A percentile compares a stretch with the other conserved stretches of the same genome.
These are phyloP conservation scores for Podochytrium sp. DNA, from an alignment of 192 early-diverging fungal species.

Conservation along the genomic window DNA sequence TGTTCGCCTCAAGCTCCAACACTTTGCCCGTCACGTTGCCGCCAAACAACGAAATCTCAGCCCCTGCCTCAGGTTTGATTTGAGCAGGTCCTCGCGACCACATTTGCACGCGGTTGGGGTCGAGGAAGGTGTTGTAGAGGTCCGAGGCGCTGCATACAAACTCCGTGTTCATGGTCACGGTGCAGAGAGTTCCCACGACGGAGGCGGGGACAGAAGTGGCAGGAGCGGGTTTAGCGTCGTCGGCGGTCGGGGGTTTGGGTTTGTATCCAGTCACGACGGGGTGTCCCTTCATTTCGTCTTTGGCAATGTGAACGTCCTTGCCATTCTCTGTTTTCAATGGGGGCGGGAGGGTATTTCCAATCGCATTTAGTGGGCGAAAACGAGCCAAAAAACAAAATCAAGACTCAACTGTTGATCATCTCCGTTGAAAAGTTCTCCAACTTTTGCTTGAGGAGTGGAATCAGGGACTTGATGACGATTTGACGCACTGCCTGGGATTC, in stretches of 20 bases:
- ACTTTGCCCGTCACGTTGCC: constrained; percentile 86
- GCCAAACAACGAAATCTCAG: constrained; percentile 78
- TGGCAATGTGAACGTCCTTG: constrained; percentile 82
- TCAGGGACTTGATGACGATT: constrained; percentile 69
- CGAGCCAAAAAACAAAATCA: background rate
- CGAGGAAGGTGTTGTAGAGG: constrained; percentile 80
- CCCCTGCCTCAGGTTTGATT: constrained; percentile 64
- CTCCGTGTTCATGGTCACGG: constrained; percentile 75
- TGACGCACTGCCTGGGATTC: constrained; percentile 65
- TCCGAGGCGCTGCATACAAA: constrained; percentile 82
- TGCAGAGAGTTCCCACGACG: constrained; percentile 50
- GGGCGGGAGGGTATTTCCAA: background rate
- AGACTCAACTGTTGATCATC: constrained; percentile 62
- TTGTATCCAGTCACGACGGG: constrained; percentile 48
- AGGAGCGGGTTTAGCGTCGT: constrained; percentile 20
- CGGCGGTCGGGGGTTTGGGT: constrained; percentile 42
- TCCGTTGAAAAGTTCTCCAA: constrained; percentile 70
- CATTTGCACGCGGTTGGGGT: constrained; percentile 67
- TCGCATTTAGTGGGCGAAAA: background rate
- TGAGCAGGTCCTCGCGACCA: constrained; percentile 82
- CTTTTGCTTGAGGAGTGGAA: constrained; percentile 62
- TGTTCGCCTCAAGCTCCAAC: constrained; percentile 67
- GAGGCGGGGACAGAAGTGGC: background rate
- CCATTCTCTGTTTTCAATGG: constrained; percentile 60
- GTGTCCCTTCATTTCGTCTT: constrained; percentile 61